These are phyloP conservation scores for Sclerotinia spermophila DNA, from an alignment of 2,329 filamentous ascomycete species.

Conservation along the genomic window DNA sequence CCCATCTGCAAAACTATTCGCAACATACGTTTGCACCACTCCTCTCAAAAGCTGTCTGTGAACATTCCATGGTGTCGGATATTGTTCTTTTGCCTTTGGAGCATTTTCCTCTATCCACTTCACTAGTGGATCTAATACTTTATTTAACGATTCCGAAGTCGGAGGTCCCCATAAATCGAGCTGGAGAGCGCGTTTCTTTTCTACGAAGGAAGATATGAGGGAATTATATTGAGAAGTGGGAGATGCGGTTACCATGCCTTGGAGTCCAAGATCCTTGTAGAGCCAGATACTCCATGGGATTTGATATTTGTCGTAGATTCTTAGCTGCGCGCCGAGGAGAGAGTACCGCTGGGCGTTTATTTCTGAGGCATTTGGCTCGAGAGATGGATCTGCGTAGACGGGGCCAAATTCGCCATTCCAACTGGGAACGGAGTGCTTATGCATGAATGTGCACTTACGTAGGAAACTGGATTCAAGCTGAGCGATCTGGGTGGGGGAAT, in stretches of 20 bases:
- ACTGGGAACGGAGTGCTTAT: constrained; percentile 41
- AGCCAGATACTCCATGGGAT: constrained; percentile 59
- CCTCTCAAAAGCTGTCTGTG: constrained; percentile 46
- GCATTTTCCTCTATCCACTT: constrained; percentile 44
- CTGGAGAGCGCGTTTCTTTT: constrained; percentile 52
- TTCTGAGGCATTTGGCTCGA: constrained; percentile 37
- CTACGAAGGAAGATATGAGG: constrained; percentile 49
- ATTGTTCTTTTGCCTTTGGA: constrained; percentile 31
- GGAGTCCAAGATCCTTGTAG: constrained; percentile 55
- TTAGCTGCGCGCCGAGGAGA: constrained; percentile 46
- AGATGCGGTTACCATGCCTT: constrained; percentile 51
- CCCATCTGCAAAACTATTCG: constrained; percentile 50
- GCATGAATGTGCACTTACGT: constrained; percentile 46
- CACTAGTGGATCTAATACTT: constrained; percentile 21
- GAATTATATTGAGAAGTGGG: constrained; percentile 46
- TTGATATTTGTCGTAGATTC: constrained; percentile 49
- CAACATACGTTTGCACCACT: constrained; percentile 48
- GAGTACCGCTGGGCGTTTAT: constrained; percentile 45
- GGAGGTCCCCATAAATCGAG: constrained; percentile 54
- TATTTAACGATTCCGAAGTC: constrained; percentile 34
- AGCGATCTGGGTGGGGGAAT: constrained; percentile 43
- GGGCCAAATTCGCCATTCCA: constrained; percentile 53
- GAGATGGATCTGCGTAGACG: constrained; percentile 38
- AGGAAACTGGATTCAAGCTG: constrained; percentile 42
- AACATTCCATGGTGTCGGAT: constrained; percentile 45